Evolutionary conservation across 2,329 filamentous ascomycete species (phyloP).

Genomic region (Aspergillus jensenii): DNA sequence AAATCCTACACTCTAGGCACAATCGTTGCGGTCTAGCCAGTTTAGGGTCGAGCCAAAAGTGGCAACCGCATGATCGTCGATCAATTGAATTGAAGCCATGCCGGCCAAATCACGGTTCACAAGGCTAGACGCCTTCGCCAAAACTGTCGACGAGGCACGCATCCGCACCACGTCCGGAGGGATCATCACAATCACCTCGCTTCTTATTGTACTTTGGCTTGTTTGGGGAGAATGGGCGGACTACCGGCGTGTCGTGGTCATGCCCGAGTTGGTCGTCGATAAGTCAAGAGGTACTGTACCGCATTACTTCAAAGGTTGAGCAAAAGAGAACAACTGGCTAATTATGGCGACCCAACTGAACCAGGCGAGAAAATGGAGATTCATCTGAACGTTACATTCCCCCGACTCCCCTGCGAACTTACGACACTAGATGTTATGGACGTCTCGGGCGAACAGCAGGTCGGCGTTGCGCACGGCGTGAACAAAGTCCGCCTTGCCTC

Average conservation of each 20-base stretch:
- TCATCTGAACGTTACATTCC: conserved; percentile 95
- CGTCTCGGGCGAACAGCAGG: conserved; percentile 94
- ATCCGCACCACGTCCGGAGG: conserved; percentile 94
- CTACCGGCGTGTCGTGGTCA: conserved; percentile 80
- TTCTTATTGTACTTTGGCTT: conserved; percentile 84
- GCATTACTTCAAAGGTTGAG: neutral
- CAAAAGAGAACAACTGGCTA: conserved; percentile 9
- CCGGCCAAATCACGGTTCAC: conserved; percentile 90
- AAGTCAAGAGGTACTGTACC: conserved; percentile 76
- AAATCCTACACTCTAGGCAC: conserved; percentile 7
- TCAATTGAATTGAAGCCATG: conserved; percentile 56
- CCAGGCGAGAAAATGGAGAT: conserved; percentile 98
- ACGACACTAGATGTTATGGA: conserved; percentile 99
- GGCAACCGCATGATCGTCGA: conserved; percentile 28
- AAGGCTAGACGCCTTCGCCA: conserved; percentile 96
- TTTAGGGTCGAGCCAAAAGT: conserved; percentile 14
- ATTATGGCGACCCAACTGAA: conserved; percentile 16
- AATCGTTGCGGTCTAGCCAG: conserved; percentile 15
- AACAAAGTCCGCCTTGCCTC: conserved; percentile 82
- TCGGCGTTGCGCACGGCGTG: conserved; percentile 88
- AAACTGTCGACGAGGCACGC: conserved; percentile 97
- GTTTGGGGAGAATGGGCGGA: conserved; percentile 95
- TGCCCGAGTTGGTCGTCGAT: conserved; percentile 92
- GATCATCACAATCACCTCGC: conserved; percentile 86
- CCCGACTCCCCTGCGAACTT: conserved; percentile 88